Conservation (phyloP, 805 yeast species). For the Barnettozyma botsteinii region DNA sequence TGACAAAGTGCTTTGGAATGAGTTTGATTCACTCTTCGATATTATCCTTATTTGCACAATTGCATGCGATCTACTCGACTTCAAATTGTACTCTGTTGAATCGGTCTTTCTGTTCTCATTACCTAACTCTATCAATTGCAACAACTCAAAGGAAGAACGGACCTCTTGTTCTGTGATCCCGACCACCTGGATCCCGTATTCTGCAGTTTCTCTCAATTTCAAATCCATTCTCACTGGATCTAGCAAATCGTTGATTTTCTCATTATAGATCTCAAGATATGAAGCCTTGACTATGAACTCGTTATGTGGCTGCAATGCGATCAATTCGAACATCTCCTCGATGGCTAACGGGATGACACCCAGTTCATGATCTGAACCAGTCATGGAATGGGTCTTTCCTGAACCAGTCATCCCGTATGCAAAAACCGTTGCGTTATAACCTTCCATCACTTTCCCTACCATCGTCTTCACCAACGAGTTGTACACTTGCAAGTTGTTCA, state of each 20-base stretch:
- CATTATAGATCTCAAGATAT: slow-evolving; percentile 92
- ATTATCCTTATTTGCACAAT: slow-evolving; percentile 62
- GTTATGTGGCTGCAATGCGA: slow-evolving; percentile 19
- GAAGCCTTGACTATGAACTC: slow-evolving; percentile 52
- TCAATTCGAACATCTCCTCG: slow-evolving; percentile 49
- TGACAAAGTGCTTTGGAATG: slow-evolving; percentile 53
- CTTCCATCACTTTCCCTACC: slow-evolving; percentile 54
- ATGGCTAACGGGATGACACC: slow-evolving; percentile 85
- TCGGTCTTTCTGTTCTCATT: slow-evolving; percentile 74
- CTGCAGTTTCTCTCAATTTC: slow-evolving; percentile 70
- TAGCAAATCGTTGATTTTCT: slow-evolving; percentile 73
- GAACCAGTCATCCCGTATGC: slow-evolving; percentile 98
- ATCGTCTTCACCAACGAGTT: slow-evolving; percentile 45
- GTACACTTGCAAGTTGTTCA: slow-evolving; percentile 58
- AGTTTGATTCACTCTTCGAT: slow-evolving; percentile 7
- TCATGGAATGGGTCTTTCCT: slow-evolving; percentile 93
- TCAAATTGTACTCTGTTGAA: slow-evolving; percentile 81
- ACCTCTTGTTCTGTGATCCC: slow-evolving; percentile 67
- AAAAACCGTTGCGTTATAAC: slow-evolving; percentile 83
- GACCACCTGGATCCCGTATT: slow-evolving; percentile 64
- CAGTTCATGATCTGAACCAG: slow-evolving; percentile 47
- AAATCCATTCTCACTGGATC: slow-evolving; percentile 42
- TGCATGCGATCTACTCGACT: slow-evolving; percentile 91
- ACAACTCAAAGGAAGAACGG: slow-evolving; percentile 50
- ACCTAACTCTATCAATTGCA: slow-evolving; percentile 57